phyloP scores from a whole-genome alignment of 2,329 filamentous ascomycete species.

The Exophiala oligosperma region DNA sequence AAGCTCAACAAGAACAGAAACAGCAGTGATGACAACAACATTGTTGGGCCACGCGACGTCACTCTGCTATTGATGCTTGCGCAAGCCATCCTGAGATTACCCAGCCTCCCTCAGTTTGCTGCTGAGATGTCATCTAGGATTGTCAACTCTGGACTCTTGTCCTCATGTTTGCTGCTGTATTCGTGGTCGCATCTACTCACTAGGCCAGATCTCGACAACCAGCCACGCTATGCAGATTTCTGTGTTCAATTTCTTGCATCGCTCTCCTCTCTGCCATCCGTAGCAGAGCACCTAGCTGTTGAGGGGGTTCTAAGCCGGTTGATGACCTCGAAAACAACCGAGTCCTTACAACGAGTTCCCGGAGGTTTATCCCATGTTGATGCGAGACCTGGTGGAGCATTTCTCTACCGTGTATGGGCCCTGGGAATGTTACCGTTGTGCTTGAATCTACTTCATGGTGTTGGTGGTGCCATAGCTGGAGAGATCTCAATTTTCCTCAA shows the following conservation, averaged over 20 bases:
- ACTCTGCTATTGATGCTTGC: slow-evolving; percentile 84
- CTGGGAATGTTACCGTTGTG: slow-evolving; percentile 84
- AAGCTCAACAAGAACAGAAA: slow-evolving; percentile 38
- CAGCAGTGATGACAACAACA: slow-evolving; percentile 27
- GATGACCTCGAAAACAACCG: slow-evolving; percentile 74
- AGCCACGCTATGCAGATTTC: slow-evolving; percentile 87
- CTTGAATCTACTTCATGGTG: slow-evolving; percentile 79
- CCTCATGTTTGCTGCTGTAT: slow-evolving; percentile 82
- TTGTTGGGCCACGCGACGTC: slow-evolving; percentile 75
- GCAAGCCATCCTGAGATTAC: slow-evolving; percentile 78
- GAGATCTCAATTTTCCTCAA: slow-evolving; percentile 88
- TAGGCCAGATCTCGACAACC: slow-evolving; percentile 62
- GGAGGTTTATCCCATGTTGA: slow-evolving; percentile 78
- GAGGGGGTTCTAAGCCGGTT: slow-evolving; percentile 81
- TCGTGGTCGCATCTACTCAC: slow-evolving; percentile 89
- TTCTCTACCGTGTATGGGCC: slow-evolving; percentile 87
- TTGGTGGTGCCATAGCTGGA: slow-evolving; percentile 77
- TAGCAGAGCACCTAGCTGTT: slow-evolving; percentile 88
- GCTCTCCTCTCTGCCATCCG: slow-evolving; percentile 73
- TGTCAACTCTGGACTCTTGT: slow-evolving; percentile 65
- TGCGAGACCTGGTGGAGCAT: slow-evolving; percentile 63
- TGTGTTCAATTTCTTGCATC: slow-evolving; percentile 85
- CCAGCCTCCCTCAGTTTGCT: slow-evolving; percentile 70
- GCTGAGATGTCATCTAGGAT: slow-evolving; percentile 70
- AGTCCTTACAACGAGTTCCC: slow-evolving; percentile 64